These are phyloP conservation scores for Cruciata laevipes DNA, from an alignment of 257 asterid genomes.

Conservation along the genomic window DNA sequence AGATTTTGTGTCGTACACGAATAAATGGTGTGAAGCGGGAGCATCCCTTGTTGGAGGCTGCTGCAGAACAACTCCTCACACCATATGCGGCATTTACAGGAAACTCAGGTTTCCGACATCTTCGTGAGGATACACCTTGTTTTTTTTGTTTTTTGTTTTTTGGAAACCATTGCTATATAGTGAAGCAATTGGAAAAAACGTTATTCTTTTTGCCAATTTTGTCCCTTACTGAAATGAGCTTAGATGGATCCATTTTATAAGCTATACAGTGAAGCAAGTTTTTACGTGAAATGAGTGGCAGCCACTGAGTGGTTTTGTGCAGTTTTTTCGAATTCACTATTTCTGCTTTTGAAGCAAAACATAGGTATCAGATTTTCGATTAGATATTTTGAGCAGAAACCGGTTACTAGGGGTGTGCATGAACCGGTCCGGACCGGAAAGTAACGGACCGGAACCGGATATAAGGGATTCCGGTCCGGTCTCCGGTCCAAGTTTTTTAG, in stretches of 20 bases:
- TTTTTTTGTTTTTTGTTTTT: too few species aligned
- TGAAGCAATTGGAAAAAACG: background rate
- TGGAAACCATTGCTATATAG: background rate
- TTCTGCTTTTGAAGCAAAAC: too few species aligned
- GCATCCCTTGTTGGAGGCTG: constrained; percentile 91
- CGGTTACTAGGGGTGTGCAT: too few species aligned
- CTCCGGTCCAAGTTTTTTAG: too few species aligned
- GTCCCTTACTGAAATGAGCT: background rate
- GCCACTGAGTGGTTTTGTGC: background rate
- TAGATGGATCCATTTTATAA: background rate
- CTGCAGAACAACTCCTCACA: constrained; percentile 80
- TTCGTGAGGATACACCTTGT: background rate
- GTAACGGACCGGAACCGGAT: too few species aligned
- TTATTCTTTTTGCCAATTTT: background rate
- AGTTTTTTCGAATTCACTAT: background rate
- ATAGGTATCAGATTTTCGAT: too few species aligned
- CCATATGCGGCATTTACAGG: constrained; percentile 46
- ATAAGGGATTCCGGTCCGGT: too few species aligned
- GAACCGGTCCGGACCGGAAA: too few species aligned
- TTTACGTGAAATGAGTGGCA: background rate
- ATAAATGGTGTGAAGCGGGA: constrained; percentile 80
- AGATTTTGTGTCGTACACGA: constrained; percentile 64
- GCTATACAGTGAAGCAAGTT: background rate
- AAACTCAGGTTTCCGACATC: constrained; percentile 25
- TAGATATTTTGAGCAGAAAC: too few species aligned